Evolutionary conservation across 495 filamentous ascomycete genomes (phyloP).

Genomic region (Apiosordaria backusii): DNA sequence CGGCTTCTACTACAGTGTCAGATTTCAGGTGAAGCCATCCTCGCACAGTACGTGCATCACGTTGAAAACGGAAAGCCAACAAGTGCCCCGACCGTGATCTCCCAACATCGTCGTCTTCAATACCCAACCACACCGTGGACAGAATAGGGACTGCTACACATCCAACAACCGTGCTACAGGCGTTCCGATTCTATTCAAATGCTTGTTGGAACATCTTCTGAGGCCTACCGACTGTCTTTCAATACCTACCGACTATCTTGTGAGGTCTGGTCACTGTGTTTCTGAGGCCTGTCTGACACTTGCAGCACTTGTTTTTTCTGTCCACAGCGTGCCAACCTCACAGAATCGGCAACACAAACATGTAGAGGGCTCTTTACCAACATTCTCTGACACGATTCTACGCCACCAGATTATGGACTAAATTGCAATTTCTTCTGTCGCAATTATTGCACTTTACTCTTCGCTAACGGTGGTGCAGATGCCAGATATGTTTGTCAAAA

Average conservation of each 20-base stretch:
- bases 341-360: slow-evolving; percentile 9
- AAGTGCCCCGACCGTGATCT: slow-evolving; percentile 7
- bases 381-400: neutral
- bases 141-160: no score
- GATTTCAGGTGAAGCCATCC: neutral
- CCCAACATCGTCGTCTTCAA: slow-evolving; percentile 13
- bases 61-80: neutral
- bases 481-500: neutral
- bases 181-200: no score
- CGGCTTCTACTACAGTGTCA: neutral
- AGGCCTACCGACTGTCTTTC: no score
- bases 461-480: neutral
- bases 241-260: no score
- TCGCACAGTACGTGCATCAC: slow-evolving; percentile 21
- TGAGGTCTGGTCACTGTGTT: no score
- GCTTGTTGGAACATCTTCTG: no score
- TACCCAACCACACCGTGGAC: no score
- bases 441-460: neutral
- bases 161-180: no score
- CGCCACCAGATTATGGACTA: neutral
- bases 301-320: no score
- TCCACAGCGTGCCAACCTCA: slow-evolving; percentile 11
- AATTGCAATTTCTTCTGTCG: neutral
- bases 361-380: slow-evolving; percentile 2
- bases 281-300: no score